Conservation (phyloP, 2,329 filamentous ascomycete species). For the Gaeumannomyces tritici region DNA sequence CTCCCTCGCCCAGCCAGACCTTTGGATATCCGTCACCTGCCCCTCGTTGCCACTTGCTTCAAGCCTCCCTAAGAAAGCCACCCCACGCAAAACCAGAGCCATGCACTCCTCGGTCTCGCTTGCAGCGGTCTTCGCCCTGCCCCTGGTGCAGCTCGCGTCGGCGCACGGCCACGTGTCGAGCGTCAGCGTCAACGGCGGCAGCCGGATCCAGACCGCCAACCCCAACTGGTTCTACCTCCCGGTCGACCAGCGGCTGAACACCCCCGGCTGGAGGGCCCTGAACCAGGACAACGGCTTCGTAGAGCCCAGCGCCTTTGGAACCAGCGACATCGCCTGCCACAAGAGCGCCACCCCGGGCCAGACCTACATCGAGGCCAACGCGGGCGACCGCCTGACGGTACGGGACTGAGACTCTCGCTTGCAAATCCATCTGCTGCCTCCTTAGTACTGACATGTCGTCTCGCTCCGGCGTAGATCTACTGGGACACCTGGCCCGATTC, state of each 20-base stretch:
- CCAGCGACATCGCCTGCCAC: conserved; percentile 37
- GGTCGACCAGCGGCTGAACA: neutral
- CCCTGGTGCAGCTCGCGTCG: neutral
- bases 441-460: neutral
- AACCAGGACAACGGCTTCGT: conserved; percentile 42
- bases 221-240: neutral
- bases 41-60: neutral
- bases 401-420: too few species aligned
- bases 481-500: conserved; percentile 32
- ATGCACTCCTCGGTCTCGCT: neutral
- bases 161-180: neutral
- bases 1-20: too few species aligned
- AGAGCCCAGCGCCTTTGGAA: conserved; percentile 26
- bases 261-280: conserved; percentile 30
- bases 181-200: neutral
- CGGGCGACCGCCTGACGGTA: conserved; percentile 26
- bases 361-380: conserved; percentile 15
- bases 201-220: neutral
- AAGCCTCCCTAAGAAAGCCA: neutral
- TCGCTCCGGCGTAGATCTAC: conserved; percentile 14
- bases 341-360: conserved; percentile 24
- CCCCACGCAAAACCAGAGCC: neutral
- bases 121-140: neutral
- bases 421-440: too few species aligned
- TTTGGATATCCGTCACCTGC: too few species aligned